Evolutionary conservation across 2,329 filamentous ascomycete genomes (phyloP).

Genomic region (Talaromyces sp.): DNA sequence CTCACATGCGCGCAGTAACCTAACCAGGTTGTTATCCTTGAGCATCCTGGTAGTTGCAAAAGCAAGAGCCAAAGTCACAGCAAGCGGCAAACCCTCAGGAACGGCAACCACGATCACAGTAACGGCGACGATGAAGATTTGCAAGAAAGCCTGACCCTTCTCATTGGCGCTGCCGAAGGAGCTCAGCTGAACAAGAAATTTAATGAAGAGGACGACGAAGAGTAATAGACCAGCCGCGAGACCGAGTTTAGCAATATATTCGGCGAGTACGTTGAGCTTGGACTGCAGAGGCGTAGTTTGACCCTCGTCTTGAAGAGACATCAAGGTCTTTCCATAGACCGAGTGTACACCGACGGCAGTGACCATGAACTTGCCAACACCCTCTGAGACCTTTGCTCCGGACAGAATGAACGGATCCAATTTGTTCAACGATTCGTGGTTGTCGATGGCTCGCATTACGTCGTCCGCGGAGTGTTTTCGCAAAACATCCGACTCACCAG

Average conservation of each 20-base stretch:
- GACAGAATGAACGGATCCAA: constrained; percentile 78
- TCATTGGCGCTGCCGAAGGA: constrained; percentile 46
- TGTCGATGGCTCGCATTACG: constrained; percentile 60
- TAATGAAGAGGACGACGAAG: constrained; percentile 76
- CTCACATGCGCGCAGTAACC: constrained; percentile 57
- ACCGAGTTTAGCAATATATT: constrained; percentile 74
- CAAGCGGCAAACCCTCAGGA: constrained; percentile 58
- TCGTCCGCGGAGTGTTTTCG: constrained; percentile 64
- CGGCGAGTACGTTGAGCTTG: constrained; percentile 72
- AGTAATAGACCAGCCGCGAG: constrained; percentile 67
- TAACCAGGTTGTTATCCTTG: constrained; percentile 60
- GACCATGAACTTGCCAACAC: constrained; percentile 71
- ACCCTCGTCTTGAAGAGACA: constrained; percentile 71
- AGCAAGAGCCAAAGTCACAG: constrained; percentile 59
- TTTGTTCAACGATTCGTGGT: constrained; percentile 58
- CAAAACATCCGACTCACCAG: constrained; percentile 70
- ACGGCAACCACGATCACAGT: constrained; percentile 60
- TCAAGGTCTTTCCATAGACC: constrained; percentile 71
- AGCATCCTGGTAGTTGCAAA: constrained; percentile 63
- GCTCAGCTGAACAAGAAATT: constrained; percentile 64
- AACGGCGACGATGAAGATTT: constrained; percentile 57
- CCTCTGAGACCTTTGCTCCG: constrained; percentile 72
- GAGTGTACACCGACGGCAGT: constrained; percentile 71
- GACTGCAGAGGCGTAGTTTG: constrained; percentile 75
- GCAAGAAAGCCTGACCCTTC: constrained; percentile 57